Evolutionary conservation across 208 protist species (phyloP), one percentile per base, ranked within the genome.

Genomic region (Leishmania arabica): DNA sequence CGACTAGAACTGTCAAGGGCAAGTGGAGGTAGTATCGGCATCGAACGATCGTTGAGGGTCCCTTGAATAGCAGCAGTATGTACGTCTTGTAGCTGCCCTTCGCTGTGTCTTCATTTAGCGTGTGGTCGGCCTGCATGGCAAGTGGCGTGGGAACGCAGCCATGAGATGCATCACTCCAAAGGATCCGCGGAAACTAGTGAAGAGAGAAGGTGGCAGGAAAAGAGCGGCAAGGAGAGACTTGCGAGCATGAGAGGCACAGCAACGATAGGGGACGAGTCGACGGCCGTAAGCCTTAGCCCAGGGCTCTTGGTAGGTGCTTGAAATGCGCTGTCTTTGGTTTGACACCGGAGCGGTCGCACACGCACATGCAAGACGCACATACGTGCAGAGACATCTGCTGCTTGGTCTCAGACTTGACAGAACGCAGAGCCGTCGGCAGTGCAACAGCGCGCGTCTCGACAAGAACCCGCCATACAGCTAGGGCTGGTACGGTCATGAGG

Each of bases 121-220:
- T 80, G 77, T 88, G 81, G 47, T 92, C 86, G 17, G 88, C 79
- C 80, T 92, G 84, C 51, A 95, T 73, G 11, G 80, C 86, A 34
- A 97, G 86, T 45, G 93, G 84, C 24, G 92, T 83, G 4, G 90
- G 92, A 31, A 97, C 53, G 92, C 93, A 58, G 95, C 86, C 91
- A 94, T 95, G 64, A 97, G 88, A 81, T 95, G 92, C 37, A 97
- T 91, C 3, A 90, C 93, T 0, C 84, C 91, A 82, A 97, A 95
- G 13, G 89, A 89, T 34, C 92, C 93, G n/a, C 94, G 85, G 62
- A 97, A 95, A 76, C 92, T 93, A 58, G 91, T 91, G 0, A 62
- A 62, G 31, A 40, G 62, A 68, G 31, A 21, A 68, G 31, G 62
- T 31, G 31, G 11, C 31, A 21, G 31, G 31, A 40, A 68, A 68